Base-by-base conservation (phyloP, 2,329 filamentous ascomycete species). In the Teratosphaeria zuluensis region DNA sequence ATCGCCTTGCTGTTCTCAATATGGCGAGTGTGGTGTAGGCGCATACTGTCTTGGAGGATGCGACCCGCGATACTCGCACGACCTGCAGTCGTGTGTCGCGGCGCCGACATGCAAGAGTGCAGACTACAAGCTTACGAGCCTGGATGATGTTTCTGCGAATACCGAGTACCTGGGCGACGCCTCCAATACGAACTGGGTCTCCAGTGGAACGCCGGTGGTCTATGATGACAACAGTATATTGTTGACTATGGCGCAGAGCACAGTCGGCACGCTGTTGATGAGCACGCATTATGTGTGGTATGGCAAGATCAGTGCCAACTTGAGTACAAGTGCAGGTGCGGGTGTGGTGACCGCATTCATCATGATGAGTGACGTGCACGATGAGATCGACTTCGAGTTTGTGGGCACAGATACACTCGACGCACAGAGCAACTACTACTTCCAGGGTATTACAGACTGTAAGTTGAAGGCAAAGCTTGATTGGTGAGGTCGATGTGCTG, bases 271-370 rank as follows among this genome's bases (percentile, higher is more conserved):
- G 9, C 84, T 99, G 53, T 77, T 99, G 58, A 88, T 91, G 28
- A 86, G 83, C 63, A 92, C 90, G 59, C 81, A 84, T 65, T 97
- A 96, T 76, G 86, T 99, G 76, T 97, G 94, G 94, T 99, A 97
- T 74, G 94, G 94, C 70, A 96, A 89, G 74, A 86, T 96, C 68
- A 88, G 87, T 73, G 90, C 90, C 57, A 88, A 79, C 58, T 79
- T 97, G 74, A 94, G 90, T 80, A 92, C 91, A 0, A 88, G 87
- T 64, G 86, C 89, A 69, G 92, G 91, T 59, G 77, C 80, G 53
- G 94, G 94, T 80, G 94, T 99, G 24, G 88, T 99, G n/a, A 95
- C 91, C 1, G 92, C 91, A 32, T 99, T 99, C 72, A 99, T 99
- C 73, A 80, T 97, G 70, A 84, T 96, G 74, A 92, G 89, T 38